Percentiles rank a stretch among this genome's conserved stretches.
These are phyloP conservation scores for Ganoderma leucocontextum DNA, from an alignment of 1,284 basidiomycete species.

Conservation along the genomic window DNA sequence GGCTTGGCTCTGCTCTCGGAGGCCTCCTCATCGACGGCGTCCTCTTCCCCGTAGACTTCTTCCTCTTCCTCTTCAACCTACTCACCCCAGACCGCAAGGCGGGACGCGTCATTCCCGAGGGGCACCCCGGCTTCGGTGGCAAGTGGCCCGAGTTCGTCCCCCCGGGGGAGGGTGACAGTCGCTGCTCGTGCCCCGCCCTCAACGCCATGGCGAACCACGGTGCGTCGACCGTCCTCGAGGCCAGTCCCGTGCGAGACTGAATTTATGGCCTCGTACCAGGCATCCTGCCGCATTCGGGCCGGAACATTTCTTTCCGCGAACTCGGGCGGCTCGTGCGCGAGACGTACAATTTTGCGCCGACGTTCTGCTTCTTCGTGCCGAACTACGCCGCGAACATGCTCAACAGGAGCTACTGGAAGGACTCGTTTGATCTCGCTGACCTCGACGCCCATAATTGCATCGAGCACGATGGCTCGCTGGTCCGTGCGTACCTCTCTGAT, in stretches of 20 bases:
- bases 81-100: constrained; percentile 56
- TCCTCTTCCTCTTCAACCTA: constrained; percentile 62
- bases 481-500: constrained; percentile 49
- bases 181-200: constrained; percentile 73
- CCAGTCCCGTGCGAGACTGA: neutral
- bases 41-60: constrained; percentile 50
- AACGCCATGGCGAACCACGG: constrained; percentile 83
- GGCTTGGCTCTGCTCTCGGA: constrained; percentile 28
- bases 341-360: constrained; percentile 73
- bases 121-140: constrained; percentile 67
- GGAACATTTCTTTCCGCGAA: constrained; percentile 70
- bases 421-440: constrained; percentile 69
- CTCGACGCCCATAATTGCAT: constrained; percentile 78
- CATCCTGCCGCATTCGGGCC: constrained; percentile 69
- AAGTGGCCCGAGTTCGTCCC: constrained; percentile 73
- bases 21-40: constrained; percentile 25
- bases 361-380: constrained; percentile 71
- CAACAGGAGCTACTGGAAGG: constrained; percentile 60
- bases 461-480: constrained; percentile 78
- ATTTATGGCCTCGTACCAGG: constrained; percentile 48
- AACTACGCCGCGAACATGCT: constrained; percentile 65
- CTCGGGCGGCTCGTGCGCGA: constrained; percentile 53
- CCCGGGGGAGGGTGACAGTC: constrained; percentile 67
- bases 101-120: constrained; percentile 63
- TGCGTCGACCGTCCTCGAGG: constrained; percentile 41